Conservation (phyloP, 2,329 filamentous ascomycete species). For the Fusarium nanum region DNA sequence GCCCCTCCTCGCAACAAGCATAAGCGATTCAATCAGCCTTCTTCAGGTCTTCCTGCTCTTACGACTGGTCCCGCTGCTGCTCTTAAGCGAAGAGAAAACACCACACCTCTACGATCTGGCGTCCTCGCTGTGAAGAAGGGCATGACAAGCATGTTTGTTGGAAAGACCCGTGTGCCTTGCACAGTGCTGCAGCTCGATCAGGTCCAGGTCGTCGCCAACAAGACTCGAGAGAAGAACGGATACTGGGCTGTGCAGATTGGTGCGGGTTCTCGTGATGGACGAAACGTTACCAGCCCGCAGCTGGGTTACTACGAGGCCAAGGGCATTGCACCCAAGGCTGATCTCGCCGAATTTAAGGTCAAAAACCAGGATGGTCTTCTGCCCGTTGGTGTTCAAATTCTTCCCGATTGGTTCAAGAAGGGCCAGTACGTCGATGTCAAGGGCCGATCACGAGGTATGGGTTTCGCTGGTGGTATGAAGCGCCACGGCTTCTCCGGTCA, state of each 20-base stretch:
- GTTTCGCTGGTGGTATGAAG: constrained; percentile 99
- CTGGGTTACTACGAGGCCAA: constrained; percentile 89
- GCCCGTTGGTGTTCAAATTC: constrained; percentile 78
- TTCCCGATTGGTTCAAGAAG: constrained; percentile 89
- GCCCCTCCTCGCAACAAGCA: constrained; percentile 63
- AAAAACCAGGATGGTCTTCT: constrained; percentile 77
- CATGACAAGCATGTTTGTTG: constrained; percentile 92
- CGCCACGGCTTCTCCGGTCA: constrained; percentile 90
- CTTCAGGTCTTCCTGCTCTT: constrained; percentile 66
- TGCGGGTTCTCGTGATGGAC: constrained; percentile 76
- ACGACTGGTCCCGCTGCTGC: constrained; percentile 71
- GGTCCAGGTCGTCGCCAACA: constrained; percentile 88
- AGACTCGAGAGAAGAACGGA: constrained; percentile 82
- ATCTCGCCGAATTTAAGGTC: constrained; percentile 89
- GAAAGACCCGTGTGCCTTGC: constrained; percentile 81
- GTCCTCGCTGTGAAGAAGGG: constrained; percentile 91
- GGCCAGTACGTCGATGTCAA: constrained; percentile 92
- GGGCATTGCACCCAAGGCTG: constrained; percentile 83
- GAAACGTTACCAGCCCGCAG: constrained; percentile 83
- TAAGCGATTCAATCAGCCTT: constrained; percentile 70
- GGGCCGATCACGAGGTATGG: constrained; percentile 84
- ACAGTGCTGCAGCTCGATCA: constrained; percentile 94
- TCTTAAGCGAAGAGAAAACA: constrained; percentile 67
- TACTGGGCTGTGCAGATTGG: constrained; percentile 97
- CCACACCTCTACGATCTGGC: constrained; percentile 77